Evolutionary conservation across 129 eudicot genomes (phyloP).

Genomic region (Saposhnikovia divaricata): DNA sequence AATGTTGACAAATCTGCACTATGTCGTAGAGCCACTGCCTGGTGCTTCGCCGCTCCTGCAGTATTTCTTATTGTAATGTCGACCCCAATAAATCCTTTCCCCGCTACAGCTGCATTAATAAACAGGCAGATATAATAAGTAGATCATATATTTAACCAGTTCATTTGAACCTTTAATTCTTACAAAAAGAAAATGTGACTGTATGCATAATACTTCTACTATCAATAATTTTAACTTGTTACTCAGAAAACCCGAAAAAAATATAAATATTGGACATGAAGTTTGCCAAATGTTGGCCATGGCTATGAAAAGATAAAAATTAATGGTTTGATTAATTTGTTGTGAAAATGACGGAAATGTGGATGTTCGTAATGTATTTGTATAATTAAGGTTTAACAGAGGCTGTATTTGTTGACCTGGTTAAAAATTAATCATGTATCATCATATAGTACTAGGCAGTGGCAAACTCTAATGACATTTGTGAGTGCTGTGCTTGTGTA

Average conservation of each 20-base stretch:
- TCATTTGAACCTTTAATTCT: too few relatives aligned
- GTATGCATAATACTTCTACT: too few relatives aligned
- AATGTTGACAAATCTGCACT: conserved; percentile 83
- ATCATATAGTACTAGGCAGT: background rate
- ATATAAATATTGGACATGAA: too few relatives aligned
- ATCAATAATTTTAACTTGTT: too few relatives aligned
- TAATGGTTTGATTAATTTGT: background rate
- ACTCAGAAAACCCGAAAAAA: too few relatives aligned
- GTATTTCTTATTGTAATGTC: conserved; percentile 79
- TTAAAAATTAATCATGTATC: background rate
- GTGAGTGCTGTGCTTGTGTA: too few relatives aligned
- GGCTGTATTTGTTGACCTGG: background rate
- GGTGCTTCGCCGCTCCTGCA: conserved; percentile 73
- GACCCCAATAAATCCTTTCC: conserved; percentile 55
- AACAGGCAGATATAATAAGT: too few relatives aligned
- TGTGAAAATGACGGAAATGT: background rate
- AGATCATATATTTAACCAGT: too few relatives aligned
- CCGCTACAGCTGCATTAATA: conserved; percentile 64
- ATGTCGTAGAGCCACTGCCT: conserved; percentile 77
- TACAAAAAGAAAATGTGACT: too few relatives aligned
- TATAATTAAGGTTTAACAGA: background rate
- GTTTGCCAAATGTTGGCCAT: background rate
- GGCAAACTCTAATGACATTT: too few relatives aligned
- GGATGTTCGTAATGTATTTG: background rate
- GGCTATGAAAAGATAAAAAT: background rate